These are phyloP conservation scores for Ballota nigra DNA, from an alignment of 257 asterid species.

Conservation along the genomic window DNA sequence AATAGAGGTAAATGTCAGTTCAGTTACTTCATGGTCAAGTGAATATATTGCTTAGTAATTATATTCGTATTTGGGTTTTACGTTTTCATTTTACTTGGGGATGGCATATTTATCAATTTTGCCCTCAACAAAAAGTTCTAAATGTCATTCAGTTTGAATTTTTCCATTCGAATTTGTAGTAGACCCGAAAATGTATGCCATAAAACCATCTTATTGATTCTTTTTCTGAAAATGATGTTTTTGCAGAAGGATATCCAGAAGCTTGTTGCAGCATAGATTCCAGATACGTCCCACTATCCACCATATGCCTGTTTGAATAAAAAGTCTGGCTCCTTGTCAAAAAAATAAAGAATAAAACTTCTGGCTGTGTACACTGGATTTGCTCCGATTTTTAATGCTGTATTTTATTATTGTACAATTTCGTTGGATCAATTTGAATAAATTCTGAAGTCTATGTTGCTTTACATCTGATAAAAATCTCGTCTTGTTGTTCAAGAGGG, in stretches of 20 bases:
- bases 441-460: neutral
- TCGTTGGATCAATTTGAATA: neutral
- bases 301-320: neutral
- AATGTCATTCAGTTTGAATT: neutral
- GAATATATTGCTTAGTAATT: neutral
- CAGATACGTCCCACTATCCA: slow-evolving; percentile 11
- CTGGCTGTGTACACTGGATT: neutral
- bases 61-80: neutral
- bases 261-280: slow-evolving; percentile 53
- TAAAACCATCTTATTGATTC: neutral
- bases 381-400: neutral
- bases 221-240: neutral
- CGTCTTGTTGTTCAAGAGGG: neutral
- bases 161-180: neutral
- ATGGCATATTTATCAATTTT: neutral
- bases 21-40: neutral
- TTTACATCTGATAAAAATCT: neutral
- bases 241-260: slow-evolving; percentile 69
- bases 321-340: neutral
- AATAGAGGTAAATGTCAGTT: slow-evolving; percentile 61
- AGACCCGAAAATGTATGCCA: neutral
- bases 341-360: neutral
- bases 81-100: neutral
- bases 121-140: neutral
- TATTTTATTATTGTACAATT: neutral